Percentiles rank a stretch among this genome's conserved stretches.
These are phyloP conservation scores for Plasmodium gaboni DNA, from an alignment of 169 alveolate genomes.

Conservation along the genomic window DNA sequence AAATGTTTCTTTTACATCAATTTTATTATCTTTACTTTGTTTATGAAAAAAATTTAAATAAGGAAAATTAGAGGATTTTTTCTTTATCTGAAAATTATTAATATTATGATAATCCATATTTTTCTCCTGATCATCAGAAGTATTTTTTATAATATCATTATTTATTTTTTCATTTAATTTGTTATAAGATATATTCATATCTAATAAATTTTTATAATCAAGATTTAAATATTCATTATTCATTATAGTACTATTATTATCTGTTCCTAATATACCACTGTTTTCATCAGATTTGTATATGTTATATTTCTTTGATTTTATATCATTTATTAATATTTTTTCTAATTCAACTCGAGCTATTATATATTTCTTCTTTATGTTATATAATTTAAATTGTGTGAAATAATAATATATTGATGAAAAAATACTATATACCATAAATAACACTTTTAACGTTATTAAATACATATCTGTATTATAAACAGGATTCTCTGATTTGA, in stretches of 20 bases:
- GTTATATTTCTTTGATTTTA: slow-evolving; percentile 24
- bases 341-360: slow-evolving; percentile 40
- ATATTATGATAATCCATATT: too few relatives aligned
- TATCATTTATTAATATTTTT: slow-evolving; percentile 21
- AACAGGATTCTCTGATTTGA: not conserved
- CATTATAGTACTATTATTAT: slow-evolving; percentile 4
- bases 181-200: not conserved
- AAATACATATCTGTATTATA: not conserved
- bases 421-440: slow-evolving; percentile 20
- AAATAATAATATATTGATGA: slow-evolving; percentile 32
- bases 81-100: too few relatives aligned
- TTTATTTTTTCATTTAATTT: slow-evolving; percentile 11
- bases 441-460: not conserved
- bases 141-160: too few relatives aligned
- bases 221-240: not conserved
- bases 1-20: too few relatives aligned
- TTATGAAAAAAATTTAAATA: too few relatives aligned
- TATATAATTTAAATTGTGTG: slow-evolving; percentile 15
- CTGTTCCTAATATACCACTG: slow-evolving; percentile 10
- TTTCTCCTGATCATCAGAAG: too few relatives aligned
- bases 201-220: not conserved
- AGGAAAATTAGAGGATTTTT: too few relatives aligned
- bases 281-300: not conserved
- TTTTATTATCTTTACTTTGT: not conserved
- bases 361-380: slow-evolving; percentile 20